Conservation (phyloP, 2,329 filamentous ascomycete species). For the Endothia cerciana region DNA sequence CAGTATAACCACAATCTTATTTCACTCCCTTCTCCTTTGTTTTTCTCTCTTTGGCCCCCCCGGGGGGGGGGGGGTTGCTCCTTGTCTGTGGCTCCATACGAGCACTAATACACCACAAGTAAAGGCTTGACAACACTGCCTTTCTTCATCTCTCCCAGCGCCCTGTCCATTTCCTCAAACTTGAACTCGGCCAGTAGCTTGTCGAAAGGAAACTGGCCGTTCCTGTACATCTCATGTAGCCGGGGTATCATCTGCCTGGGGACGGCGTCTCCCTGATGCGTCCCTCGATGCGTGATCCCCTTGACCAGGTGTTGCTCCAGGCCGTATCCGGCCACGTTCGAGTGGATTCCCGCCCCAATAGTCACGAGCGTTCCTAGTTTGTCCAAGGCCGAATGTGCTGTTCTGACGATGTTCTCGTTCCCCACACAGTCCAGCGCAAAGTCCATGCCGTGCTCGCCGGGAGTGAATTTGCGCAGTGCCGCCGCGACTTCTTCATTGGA, state of each 20-base stretch:
- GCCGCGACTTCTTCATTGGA: slow-evolving; percentile 16
- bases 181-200: background rate
- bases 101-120: background rate
- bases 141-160: background rate
- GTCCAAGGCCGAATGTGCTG: slow-evolving; percentile 13
- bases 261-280: slow-evolving; percentile 25
- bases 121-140: slow-evolving; percentile 12
- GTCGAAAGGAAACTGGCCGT: slow-evolving; percentile 18
- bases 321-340: slow-evolving; percentile 4
- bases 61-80: background rate
- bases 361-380: slow-evolving; percentile 20
- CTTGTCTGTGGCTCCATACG: no score
- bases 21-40: no score
- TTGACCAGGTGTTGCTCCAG: slow-evolving; percentile 9
- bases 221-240: slow-evolving; percentile 19
- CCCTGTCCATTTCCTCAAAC: slow-evolving; percentile 13
- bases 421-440: slow-evolving; percentile 25
- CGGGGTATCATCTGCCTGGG: slow-evolving; percentile 19
- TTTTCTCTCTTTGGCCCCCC: background rate
- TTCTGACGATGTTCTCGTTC: slow-evolving; percentile 14
- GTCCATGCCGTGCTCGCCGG: slow-evolving; percentile 9
- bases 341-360: slow-evolving; percentile 1
- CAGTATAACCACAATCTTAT: no score
- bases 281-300: slow-evolving; percentile 19
- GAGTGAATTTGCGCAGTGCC: slow-evolving; percentile 1